These are phyloP conservation scores for Chimonanthus praecox DNA, from an alignment of 164 flowering plant genomes.

Conservation along the genomic window DNA sequence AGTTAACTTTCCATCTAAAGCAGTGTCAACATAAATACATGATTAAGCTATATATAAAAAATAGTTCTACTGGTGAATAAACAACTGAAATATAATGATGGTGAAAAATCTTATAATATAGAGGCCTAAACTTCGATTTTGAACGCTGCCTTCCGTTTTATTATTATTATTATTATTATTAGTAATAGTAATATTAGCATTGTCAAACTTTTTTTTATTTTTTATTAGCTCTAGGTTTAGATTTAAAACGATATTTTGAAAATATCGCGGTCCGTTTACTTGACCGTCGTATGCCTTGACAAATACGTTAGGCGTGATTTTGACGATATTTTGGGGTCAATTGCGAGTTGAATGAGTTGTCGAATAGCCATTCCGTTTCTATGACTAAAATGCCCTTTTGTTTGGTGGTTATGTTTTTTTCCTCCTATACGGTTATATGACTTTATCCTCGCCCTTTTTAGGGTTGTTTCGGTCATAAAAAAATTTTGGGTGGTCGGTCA, in stretches of 20 bases:
- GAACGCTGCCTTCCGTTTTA: too few species aligned
- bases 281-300: neutral
- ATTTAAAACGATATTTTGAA: neutral
- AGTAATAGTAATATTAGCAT: too few species aligned
- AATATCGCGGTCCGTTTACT: neutral
- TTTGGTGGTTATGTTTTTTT: neutral
- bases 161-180: too few species aligned
- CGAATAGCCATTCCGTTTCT: neutral
- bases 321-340: slow-evolving; percentile 1
- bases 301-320: neutral
- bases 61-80: too few species aligned
- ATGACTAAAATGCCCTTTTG: neutral
- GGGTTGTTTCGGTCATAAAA: neutral
- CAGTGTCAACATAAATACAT: too few species aligned
- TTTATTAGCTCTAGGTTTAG: neutral
- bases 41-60: too few species aligned
- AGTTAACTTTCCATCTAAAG: too few species aligned
- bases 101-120: too few species aligned
- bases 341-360: neutral
- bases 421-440: neutral
- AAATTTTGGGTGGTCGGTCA: neutral
- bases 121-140: too few species aligned
- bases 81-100: too few species aligned
- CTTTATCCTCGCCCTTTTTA: neutral
- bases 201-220: neutral